Conservation (phyloP, 768 basidiomycete genomes). For the Mycena chlorophos region DNA sequence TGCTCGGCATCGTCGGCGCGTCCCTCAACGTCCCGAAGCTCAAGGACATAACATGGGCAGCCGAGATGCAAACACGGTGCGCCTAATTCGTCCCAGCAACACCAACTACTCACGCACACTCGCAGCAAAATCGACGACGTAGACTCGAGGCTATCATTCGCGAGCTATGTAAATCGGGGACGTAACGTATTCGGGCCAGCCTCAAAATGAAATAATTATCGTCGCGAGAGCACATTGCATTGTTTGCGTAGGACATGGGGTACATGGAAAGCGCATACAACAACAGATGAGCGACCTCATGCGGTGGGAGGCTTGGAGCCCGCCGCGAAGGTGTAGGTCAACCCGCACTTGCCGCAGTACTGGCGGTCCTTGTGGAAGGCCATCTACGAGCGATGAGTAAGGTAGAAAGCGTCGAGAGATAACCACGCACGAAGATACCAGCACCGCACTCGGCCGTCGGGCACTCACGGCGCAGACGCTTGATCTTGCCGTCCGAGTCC, state of each 20-base stretch:
- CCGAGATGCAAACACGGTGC: conserved; percentile 83
- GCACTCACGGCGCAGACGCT: conserved; percentile 97
- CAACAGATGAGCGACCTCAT: not conserved
- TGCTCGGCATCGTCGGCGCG: conserved; percentile 73
- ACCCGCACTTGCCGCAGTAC: conserved; percentile 94
- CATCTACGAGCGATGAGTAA: conserved; percentile 62
- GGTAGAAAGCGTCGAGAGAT: not conserved
- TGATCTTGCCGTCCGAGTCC: conserved; percentile 99
- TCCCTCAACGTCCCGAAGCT: conserved; percentile 66
- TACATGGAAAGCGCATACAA: conserved; percentile 1
- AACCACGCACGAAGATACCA: conserved; percentile 73
- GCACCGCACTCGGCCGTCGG: conserved; percentile 81
- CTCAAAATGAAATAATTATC: conserved; percentile 3
- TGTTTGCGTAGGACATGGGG: not conserved
- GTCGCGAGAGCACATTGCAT: not conserved
- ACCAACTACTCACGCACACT: conserved; percentile 1
- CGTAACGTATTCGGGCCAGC: conserved; percentile 39
- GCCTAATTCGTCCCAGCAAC: conserved; percentile 8
- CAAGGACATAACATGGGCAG: conserved; percentile 86
- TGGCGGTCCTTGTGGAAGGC: conserved; percentile 98
- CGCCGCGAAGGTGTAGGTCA: conserved; percentile 83
- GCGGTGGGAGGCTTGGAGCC: conserved; percentile 68
- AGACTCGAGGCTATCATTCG: conserved; percentile 67
- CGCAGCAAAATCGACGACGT: conserved; percentile 72
- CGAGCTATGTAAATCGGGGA: conserved; percentile 63